Evolutionary conservation across 169 alveolate species (phyloP), one percentile per base, ranked within the genome.

Genomic region (Plasmodium yoelii): DNA sequence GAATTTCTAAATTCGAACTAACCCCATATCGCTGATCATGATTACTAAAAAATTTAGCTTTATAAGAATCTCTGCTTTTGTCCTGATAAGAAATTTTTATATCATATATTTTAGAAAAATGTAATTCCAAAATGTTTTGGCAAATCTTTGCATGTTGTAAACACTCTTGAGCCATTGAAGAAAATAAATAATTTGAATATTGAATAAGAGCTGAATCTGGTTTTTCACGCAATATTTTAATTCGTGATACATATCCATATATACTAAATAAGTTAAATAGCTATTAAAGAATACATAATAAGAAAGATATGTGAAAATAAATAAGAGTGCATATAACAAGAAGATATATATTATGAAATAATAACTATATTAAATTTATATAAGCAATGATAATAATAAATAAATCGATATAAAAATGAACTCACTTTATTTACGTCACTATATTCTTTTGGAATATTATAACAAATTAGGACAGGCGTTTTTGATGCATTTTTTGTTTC

Each of bases 171-270:
- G 95, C 95, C 28, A 93, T 68, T 44, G 94, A 75, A 13, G 95
- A 93, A 80, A 88, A 93, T 18, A 93, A 55, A 24, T 92, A 86
- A 60, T 73, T 75, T 6, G 93, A 64, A 69, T 87, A 93, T 70
- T 93, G 95, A 10, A 93, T 87, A 51, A 93, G 91, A 3, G 95
- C 95, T 1, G 94, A 84, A 71, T 93, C 95, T 5, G 95, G 92
- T 51, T 92, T 87, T 55, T 93, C 94, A 13, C 94, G 55, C 34
- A 93, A 74, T 42, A 93, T 93, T 87, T 93, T 93, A 51, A 93
- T 80, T 63, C 94, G 56, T 12, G 92, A 60, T 2, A 93, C 95
- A 22, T 51, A 73, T 1, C 95, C 95, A 55, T 93, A 93, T 8
- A 93, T 60, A 55, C 94, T 87, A 77, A 93, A 93, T 47, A 93